Evolutionary conservation across 106 monocot species (phyloP).

Genomic region (Agapanthus africanus): DNA sequence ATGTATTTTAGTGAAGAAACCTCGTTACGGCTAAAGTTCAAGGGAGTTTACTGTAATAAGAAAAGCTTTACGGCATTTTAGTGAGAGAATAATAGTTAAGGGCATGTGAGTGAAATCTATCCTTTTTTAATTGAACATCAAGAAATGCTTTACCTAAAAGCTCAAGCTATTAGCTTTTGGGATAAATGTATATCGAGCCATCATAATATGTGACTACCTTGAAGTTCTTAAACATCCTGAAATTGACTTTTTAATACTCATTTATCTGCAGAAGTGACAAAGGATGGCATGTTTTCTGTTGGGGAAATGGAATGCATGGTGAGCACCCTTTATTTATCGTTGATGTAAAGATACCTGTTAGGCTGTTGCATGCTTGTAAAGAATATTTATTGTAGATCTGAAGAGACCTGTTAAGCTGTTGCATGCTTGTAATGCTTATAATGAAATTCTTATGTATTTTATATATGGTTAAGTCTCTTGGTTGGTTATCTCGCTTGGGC

Average conservation of each 20-base stretch:
- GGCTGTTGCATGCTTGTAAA: too few relatives aligned
- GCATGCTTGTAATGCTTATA: too few relatives aligned
- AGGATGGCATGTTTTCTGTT: conserved; percentile 94
- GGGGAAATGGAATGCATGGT: conserved; percentile 99
- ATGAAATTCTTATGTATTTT: not conserved
- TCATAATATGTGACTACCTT: not conserved
- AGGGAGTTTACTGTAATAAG: too few relatives aligned
- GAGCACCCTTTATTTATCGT: conserved; percentile 3
- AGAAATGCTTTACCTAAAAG: too few relatives aligned
- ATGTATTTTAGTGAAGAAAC: too few relatives aligned
- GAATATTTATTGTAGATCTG: too few relatives aligned
- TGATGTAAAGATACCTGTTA: not conserved
- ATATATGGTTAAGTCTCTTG: not conserved
- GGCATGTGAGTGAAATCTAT: too few relatives aligned
- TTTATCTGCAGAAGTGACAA: conserved; percentile 77
- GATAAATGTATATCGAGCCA: not conserved
- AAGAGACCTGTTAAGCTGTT: too few relatives aligned
- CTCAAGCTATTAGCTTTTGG: not conserved
- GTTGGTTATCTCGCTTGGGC: not conserved
- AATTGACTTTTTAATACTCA: not conserved
- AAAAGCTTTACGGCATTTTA: too few relatives aligned
- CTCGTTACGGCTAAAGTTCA: too few relatives aligned
- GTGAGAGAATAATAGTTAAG: too few relatives aligned
- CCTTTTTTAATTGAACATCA: too few relatives aligned
- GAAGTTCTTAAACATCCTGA: not conserved